Evolutionary conservation across 2,329 filamentous ascomycete species (phyloP), one percentile per base, ranked within the genome.

Genomic region (Daldinia sp.): DNA sequence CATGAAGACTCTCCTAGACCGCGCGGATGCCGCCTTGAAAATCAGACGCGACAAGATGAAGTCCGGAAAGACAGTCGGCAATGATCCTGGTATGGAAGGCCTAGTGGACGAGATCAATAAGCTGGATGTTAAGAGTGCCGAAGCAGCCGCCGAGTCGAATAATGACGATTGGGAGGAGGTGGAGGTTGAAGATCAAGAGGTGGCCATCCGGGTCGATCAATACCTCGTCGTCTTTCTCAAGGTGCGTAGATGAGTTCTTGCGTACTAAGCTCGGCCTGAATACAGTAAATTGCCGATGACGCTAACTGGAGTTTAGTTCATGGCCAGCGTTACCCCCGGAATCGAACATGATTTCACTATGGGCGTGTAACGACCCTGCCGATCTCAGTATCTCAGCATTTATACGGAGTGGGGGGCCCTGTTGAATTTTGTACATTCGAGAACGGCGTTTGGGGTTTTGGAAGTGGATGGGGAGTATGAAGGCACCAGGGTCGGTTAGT

Each of bases 341-440:
- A 98, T 99, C 80, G 95, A 98, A 82, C 93, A 98, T 80, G 95
- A 98, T 79, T 98, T 97, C 80, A 98, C 95, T 0, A 98, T 98
- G 94, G 93, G 93, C 5, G 90, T 97, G 42, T 97, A 85, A 60
- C 30, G 44, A 12, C 20, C 59, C 35, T 30, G 42, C 33, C 39
- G 20, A 42, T 44, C 42, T 41, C 41, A 60, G 61, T 26, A 42
- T 44, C 42, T 41, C 41, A 60, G 61, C 61, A 56, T 65, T 50
- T 44, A 63, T 63, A 53, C 58, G 39, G 37, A 46, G 46, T 57
- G 48, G 85, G 48, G 23, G 28, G 44, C 20, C 39, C 37, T 64
- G 51, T 55, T 30, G 26, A 64, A 63, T 60, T 44, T 62, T 30
- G 46, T 53, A 58, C 39, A 51, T 65, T 63, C 35, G 54, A 35